Percentiles rank a stretch among this genome's conserved stretches.
These are phyloP conservation scores for Saccharomyces pastorianus DNA, from an alignment of 1,139 yeast genomes.

Conservation along the genomic window DNA sequence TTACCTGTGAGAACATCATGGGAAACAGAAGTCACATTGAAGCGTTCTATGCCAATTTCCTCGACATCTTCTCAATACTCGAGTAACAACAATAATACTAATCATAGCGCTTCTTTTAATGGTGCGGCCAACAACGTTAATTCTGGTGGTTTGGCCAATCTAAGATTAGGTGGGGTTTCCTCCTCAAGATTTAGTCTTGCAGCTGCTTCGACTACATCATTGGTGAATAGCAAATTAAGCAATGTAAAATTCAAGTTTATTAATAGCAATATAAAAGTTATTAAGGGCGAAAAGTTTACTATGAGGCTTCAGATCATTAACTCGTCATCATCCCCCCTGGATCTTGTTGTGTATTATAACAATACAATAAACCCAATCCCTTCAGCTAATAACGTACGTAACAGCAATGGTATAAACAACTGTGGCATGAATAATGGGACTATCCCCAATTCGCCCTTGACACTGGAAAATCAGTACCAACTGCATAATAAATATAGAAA, in stretches of 20 bases:
- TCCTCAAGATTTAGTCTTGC: conserved; percentile 10
- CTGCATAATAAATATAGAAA: conserved; percentile 16
- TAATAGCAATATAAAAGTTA: conserved; percentile 14
- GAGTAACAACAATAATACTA: background rate
- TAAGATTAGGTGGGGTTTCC: background rate
- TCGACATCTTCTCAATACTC: conserved; percentile 11
- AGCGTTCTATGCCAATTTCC: conserved; percentile 12
- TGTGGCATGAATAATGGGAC: background rate
- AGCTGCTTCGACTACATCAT: conserved; percentile 13
- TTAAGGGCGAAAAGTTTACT: conserved; percentile 22
- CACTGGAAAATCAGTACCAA: conserved; percentile 19
- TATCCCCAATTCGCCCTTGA: conserved; percentile 3
- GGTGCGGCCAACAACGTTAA: background rate
- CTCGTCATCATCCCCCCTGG: conserved; percentile 19
- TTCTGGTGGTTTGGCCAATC: background rate
- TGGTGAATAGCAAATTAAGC: conserved; percentile 18
- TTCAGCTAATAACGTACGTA: conserved; percentile 1
- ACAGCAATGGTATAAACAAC: background rate
- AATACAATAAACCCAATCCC: conserved; percentile 12
- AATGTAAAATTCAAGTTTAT: conserved; percentile 25
- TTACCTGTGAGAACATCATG: conserved; percentile 25
- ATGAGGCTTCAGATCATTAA: conserved; percentile 25
- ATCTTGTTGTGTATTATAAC: conserved; percentile 25
- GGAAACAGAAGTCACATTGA: conserved; percentile 30
- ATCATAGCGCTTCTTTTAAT: background rate